Percentiles rank a stretch among this genome's conserved stretches.
phyloP scores from a whole-genome alignment of 371 early-diverging fungal species.

The Syncephalastrum sp. region DNA sequence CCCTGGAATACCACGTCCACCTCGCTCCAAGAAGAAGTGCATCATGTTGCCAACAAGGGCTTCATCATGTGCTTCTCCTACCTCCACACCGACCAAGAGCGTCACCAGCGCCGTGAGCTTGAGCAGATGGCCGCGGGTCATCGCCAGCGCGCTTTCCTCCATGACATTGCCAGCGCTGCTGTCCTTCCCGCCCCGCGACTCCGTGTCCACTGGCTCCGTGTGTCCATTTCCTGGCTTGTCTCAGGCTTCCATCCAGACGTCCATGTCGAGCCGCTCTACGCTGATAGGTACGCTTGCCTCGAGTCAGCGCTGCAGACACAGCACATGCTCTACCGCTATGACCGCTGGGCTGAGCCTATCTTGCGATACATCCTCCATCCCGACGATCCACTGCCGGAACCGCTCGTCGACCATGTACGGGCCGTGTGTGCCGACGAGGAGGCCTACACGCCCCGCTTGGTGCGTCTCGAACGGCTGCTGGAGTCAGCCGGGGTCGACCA shows the following conservation, averaged over 20 bases:
- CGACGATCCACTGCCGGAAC: no score
- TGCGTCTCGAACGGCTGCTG: no score
- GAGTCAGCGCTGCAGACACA: background rate
- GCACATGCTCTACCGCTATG: constrained; percentile 7
- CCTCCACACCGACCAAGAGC: constrained; percentile 1
- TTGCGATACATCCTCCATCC: constrained; percentile 1
- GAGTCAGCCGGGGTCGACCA: no score
- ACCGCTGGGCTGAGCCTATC: constrained; percentile 4
- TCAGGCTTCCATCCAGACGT: constrained; percentile 8
- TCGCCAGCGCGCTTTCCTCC: no score
- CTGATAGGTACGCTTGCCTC: background rate
- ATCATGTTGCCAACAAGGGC: constrained; percentile 5
- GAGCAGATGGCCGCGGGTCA: background rate
- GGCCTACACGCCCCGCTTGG: no score
- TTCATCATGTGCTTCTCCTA: constrained; percentile 8
- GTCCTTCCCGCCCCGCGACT: background rate
- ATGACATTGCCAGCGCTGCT: no score
- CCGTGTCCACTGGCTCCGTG: constrained; percentile 5
- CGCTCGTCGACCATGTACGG: no score
- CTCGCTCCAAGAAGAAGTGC: constrained; percentile 3
- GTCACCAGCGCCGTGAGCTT: constrained; percentile 4
- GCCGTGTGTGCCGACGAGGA: no score
- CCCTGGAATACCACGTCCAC: background rate
- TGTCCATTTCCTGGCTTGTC: constrained; percentile 8
- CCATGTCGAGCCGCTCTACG: constrained; percentile 5